Evolutionary conservation across 2,329 filamentous ascomycete species (phyloP).

Genomic region (Neofusicoccum parvum): DNA sequence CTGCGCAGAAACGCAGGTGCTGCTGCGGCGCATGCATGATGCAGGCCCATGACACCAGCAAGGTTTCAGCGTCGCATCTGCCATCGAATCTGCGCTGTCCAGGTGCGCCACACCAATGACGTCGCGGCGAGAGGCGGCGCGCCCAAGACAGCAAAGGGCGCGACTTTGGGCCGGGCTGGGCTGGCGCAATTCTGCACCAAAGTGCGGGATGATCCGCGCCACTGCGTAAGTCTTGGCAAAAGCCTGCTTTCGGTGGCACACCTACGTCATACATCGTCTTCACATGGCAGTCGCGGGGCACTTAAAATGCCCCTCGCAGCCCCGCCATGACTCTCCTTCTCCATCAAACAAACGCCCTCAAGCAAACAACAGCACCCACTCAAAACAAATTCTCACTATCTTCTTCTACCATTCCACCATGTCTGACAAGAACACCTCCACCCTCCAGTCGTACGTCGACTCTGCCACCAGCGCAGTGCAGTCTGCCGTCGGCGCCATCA

Average conservation of each 20-base stretch:
- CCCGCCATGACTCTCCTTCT: not conserved
- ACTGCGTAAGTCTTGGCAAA: not conserved
- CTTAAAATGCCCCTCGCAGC: not conserved
- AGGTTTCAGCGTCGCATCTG: not conserved
- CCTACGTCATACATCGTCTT: constrained; percentile 16
- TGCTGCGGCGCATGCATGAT: not conserved
- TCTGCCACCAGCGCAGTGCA: constrained; percentile 73
- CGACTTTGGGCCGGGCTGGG: not conserved
- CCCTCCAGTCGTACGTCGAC: constrained; percentile 69
- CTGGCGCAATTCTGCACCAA: not conserved
- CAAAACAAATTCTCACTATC: too few relatives aligned
- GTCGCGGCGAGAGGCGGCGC: not conserved
- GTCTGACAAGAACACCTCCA: constrained; percentile 67
- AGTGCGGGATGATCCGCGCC: constrained; percentile 10
- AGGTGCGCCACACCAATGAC: constrained; percentile 7
- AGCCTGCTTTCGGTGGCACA: not conserved
- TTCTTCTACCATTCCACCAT: constrained; percentile 36
- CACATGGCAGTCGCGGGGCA: not conserved
- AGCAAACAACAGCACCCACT: not conserved
- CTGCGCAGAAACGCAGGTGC: not conserved
- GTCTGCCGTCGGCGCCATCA: constrained; percentile 70
- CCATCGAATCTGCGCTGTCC: not conserved
- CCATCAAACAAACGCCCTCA: constrained; percentile 2
- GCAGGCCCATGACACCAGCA: not conserved
- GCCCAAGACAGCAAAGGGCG: not conserved